Conservation (phyloP, 768 basidiomycete species). For the Galerina sulciceps region DNA sequence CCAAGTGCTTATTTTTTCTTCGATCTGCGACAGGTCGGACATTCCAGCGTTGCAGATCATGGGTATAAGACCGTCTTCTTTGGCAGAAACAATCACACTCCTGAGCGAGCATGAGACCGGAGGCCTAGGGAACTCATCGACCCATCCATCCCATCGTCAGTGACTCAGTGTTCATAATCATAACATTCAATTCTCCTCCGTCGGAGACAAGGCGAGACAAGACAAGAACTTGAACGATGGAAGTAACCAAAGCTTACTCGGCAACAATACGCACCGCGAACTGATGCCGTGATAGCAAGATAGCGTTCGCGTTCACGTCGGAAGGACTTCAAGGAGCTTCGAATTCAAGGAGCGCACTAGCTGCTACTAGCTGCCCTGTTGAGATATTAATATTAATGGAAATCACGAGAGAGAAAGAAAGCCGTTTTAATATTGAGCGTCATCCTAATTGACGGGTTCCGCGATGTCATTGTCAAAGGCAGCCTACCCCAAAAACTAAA, state of each 20-base stretch:
- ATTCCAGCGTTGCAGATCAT: not conserved
- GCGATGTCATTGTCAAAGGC: not conserved
- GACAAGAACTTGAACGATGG: not conserved
- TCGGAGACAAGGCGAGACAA: too few species aligned
- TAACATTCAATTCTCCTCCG: too few species aligned
- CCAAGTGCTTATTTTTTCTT: too few species aligned
- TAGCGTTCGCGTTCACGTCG: not conserved
- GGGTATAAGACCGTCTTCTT: not conserved
- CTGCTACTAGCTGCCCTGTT: too few species aligned
- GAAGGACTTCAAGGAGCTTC: too few species aligned
- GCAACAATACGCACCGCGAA: constrained; percentile 7
- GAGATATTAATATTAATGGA: not conserved
- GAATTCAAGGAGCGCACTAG: too few species aligned
- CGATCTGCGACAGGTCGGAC: too few species aligned
- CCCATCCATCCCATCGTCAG: not conserved
- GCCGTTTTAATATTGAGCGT: not conserved
- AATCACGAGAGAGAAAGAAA: not conserved
- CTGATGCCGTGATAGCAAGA: constrained; percentile 1
- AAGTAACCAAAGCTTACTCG: not conserved
- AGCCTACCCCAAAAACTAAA: not conserved
- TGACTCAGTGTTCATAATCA: too few species aligned
- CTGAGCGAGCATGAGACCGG: too few species aligned
- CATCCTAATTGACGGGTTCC: not conserved
- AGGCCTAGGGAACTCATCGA: not conserved
- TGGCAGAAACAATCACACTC: constrained; percentile 9